Base-by-base conservation (phyloP, 1,284 basidiomycete genomes). In the Sutorius eximius region DNA sequence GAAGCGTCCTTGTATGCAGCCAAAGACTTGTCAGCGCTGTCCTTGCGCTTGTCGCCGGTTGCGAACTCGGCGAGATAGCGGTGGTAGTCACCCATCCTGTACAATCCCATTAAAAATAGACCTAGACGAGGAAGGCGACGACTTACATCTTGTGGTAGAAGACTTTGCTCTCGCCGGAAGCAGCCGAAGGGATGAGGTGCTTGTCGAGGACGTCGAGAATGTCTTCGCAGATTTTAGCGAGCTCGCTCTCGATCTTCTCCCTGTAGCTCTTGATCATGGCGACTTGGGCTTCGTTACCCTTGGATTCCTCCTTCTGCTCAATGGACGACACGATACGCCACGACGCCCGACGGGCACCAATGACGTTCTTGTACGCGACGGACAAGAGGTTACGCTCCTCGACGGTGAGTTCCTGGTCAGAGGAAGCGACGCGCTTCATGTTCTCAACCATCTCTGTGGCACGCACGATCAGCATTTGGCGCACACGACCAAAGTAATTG, bases 101-200 rank as follows among this genome's bases (percentile, higher is more conserved):
- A 50, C 2, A 18, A 51, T 7, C 10, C 5, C 0, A 38, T 59
- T 7, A 70, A 7, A 37, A 22, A 3, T 2, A 1, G 53, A 15
- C 10, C 3, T 24, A n/a, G 38, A 46, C 1, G 27, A 22, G 7
- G 49, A 20, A 40, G 50, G 42, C 27, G 27, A 42, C 6, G 5
- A 74, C 91, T 62, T 70, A 96, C 95, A 99, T 98, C 91, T 99
- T 99, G 88, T 98, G 96, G 85, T 99, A 99, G 86, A 99, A 99
- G 62, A 99, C 96, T 85, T 98, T 98, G 63, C 92, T 95, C 81
- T 99, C 97, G 73, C 97, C 96, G 59, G 94, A 91, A 59, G 94
- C 95, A 55, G 96, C 97, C 34, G 94, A 96, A 61, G 97, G 96
- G 71, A 99, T 98, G 67, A 99, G 90, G 84, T 99, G 95, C 82